phyloP scores from a whole-genome alignment of 2,329 filamentous ascomycete species.

The Fusarium sp. region DNA sequence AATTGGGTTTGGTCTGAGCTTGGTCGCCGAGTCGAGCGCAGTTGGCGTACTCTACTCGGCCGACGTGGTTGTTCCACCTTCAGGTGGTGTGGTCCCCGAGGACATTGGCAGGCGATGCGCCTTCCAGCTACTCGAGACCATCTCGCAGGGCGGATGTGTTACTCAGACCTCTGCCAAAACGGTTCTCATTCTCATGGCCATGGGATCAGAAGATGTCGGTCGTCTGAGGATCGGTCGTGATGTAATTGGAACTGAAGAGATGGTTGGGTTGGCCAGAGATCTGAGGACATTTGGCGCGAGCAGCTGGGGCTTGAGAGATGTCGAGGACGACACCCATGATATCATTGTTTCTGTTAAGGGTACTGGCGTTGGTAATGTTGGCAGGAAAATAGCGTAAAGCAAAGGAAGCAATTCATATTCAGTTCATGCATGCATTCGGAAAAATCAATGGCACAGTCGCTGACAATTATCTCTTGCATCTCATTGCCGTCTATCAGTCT shows the following conservation, averaged over 20 bases:
- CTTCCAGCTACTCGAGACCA: conserved; percentile 86
- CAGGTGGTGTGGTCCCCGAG: conserved; percentile 87
- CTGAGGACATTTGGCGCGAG: conserved; percentile 89
- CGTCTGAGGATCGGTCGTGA: conserved; percentile 84
- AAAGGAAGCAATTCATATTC: conserved; percentile 34
- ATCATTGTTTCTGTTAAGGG: conserved; percentile 93
- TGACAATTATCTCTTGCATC: conserved; percentile 11
- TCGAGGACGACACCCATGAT: conserved; percentile 74
- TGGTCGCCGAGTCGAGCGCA: conserved; percentile 93
- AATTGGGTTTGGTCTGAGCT: conserved; percentile 89
- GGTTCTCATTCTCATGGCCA: conserved; percentile 91
- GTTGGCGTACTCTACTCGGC: conserved; percentile 87
- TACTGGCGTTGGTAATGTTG: conserved; percentile 92
- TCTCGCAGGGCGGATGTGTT: conserved; percentile 86
- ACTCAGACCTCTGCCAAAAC: conserved; percentile 78
- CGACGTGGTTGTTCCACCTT: conserved; percentile 80
- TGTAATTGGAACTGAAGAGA: conserved; percentile 83
- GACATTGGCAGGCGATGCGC: conserved; percentile 91
- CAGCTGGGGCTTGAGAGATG: conserved; percentile 89
- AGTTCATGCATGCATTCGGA: conserved; percentile 18
- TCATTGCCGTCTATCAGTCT: conserved; percentile 38
- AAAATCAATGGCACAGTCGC: background rate
- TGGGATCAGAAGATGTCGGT: conserved; percentile 97
- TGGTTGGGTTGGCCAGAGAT: conserved; percentile 85
- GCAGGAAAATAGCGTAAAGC: conserved; percentile 80